Evolutionary conservation across 2,329 filamentous ascomycete genomes (phyloP), one percentile per base, ranked within the genome.

Genomic region (Fusarium haematococcum): DNA sequence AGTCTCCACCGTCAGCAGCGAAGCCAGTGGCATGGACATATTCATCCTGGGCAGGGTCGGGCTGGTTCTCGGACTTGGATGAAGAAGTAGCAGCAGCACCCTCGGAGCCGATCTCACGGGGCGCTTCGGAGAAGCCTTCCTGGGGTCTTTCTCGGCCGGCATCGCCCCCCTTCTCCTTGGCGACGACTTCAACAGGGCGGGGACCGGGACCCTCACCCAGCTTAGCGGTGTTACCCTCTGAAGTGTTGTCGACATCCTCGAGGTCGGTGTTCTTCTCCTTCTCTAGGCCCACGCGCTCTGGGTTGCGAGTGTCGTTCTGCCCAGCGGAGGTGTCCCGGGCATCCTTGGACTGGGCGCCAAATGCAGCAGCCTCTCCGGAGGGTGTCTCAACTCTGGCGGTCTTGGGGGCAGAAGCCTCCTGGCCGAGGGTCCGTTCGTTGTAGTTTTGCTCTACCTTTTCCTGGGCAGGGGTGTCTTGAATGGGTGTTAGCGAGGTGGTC

Each of bases 1-100:
- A 93, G 75, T 93, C 86, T 7, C 92, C 91, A 1, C 92, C 91
- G 43, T 94, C 91, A 18, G 91, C 90, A 37, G 85, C 82, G 32
- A 93, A 80, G 0, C 91, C 92, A 1, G 85, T 87, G 25, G 86
- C 87, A 81, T 87, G 89, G 71, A 92, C 85, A 68, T 88, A 88
- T 76, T 88, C 79, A 78, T 91, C 78, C 79, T 90, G 88, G 8
- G 90, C 90, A 0, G 88, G 90, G 1, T 86, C 88, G 70, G 86
- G 61, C 30, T 82, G 13, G 2, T 74, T 60, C 39, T 70, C 65
- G 2, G 56, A 57, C 48, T 65, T 69, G 35, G 67, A 67, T 23
- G 70, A 65, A 5, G 52, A 56, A 18, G 30, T 20, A 37, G 64
- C 61, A 7, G 58, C 50, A 41, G 56, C 68, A 25, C 45, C 45